Evolutionary conservation across 1,284 basidiomycete genomes (phyloP).

Genomic region (Malassezia arunalokei): DNA sequence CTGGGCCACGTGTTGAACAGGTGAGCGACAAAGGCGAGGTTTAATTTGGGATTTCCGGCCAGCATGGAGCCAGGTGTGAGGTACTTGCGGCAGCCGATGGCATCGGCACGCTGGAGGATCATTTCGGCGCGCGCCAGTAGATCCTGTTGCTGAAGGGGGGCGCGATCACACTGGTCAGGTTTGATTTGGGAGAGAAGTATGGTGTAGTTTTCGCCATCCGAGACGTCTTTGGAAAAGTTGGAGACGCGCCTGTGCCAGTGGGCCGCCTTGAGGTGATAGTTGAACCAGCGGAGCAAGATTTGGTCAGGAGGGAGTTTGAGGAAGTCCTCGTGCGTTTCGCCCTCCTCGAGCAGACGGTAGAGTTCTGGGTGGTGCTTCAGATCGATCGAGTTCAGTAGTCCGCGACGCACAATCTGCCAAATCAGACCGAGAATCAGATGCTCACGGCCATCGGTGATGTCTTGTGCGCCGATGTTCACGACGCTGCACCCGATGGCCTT

Average conservation of each 20-base stretch:
- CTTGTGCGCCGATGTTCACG: constrained; percentile 90
- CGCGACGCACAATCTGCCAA: constrained; percentile 94
- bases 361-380: constrained; percentile 96
- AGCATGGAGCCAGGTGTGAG: constrained; percentile 81
- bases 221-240: constrained; percentile 91
- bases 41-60: constrained; percentile 90
- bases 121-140: constrained; percentile 73
- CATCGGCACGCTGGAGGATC: constrained; percentile 81
- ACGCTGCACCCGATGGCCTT: constrained; percentile 97
- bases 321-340: constrained; percentile 89
- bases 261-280: constrained; percentile 92
- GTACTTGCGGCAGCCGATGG: constrained; percentile 90
- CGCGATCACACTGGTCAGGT: constrained; percentile 71
- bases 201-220: constrained; percentile 93
- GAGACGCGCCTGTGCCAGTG: constrained; percentile 65
- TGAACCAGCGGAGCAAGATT: constrained; percentile 93
- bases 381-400: constrained; percentile 84
- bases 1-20: constrained; percentile 90
- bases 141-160: constrained; percentile 75
- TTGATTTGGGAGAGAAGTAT: constrained; percentile 88
- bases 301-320: constrained; percentile 88
- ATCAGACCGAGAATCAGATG: constrained; percentile 96
- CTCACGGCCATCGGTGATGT: constrained; percentile 84
- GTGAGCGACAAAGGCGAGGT: constrained; percentile 95
- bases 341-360: constrained; percentile 88